Base-by-base conservation (phyloP, 2,329 filamentous ascomycete species). In the Penicillium oxalicum region DNA sequence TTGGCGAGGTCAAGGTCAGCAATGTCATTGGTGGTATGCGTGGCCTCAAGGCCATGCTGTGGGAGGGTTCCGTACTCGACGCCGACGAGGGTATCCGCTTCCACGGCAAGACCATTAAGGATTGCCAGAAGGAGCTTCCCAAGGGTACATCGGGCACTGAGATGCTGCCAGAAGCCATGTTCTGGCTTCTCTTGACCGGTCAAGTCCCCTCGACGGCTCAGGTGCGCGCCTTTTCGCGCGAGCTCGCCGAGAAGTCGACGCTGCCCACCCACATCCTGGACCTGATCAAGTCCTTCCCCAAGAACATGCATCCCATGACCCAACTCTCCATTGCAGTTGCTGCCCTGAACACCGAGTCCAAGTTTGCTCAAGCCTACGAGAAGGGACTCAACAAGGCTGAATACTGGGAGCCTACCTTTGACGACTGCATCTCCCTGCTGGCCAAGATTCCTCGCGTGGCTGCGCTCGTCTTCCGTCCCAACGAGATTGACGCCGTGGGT, bases 121-220 rank as follows among this genome's bases (percentile, higher is more conserved):
- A 98, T 68, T 98, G 93, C 77, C 93, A 97, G 69, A 82, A 84
- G 59, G 86, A 90, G 70, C 83, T 97, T 12, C 91, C 93, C 68
- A 97, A 96, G 78, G 93, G 91, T 59, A 89, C 81, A 51, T 82
- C 87, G 2, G 70, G 91, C 62, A 94, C 89, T 5, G 91, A 97
- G 75, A 98, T 97, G 93, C 81, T 97, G 9, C 93, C 93, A 41
- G 93, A 98, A 74, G 84, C 91, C 71, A 98, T 98, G 93, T 98
- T 98, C 80, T 98, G 93, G 93, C 83, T 97, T 37, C 83, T 98
- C 44, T 78, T 98, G 60, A 98, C 93, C 8, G 93, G 93, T 51
- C 80, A 94, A 71, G 87, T 97, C 24, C 93, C 93, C 25, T 88
- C 87, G 1, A 86, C 84, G 24, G 75, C 76, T 54, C 93, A 98